Percentiles rank a stretch among this genome's conserved stretches.
Evolutionary conservation across 2,329 filamentous ascomycete genomes (phyloP).

Genomic region (Stagonosporopsis chrysanthemi): DNA sequence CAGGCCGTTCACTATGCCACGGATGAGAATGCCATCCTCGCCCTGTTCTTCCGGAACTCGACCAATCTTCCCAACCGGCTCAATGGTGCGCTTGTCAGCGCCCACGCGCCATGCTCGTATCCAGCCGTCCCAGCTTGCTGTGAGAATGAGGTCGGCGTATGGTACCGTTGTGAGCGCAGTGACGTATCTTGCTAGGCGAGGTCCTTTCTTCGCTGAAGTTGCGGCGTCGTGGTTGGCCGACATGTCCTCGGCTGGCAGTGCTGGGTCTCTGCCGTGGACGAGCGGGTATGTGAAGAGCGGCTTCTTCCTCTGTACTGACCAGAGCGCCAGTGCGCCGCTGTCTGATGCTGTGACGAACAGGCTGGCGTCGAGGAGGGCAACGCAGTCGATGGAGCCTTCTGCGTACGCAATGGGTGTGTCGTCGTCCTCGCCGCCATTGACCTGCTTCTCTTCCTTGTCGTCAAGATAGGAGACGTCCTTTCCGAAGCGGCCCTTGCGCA

Average conservation of each 20-base stretch:
- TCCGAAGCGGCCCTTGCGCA: conserved; percentile 46
- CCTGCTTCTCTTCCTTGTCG: conserved; percentile 57
- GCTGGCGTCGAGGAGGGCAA: conserved; percentile 87
- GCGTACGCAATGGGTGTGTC: conserved; percentile 57
- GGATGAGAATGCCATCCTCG: conserved; percentile 54
- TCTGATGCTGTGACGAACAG: conserved; percentile 94
- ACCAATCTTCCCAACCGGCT: conserved; percentile 73
- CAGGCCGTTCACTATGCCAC: conserved; percentile 88
- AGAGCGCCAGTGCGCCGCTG: conserved; percentile 85
- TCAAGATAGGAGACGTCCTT: conserved; percentile 37
- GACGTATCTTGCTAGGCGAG: conserved; percentile 80
- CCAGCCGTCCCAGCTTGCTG: conserved; percentile 92
- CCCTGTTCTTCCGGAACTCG: conserved; percentile 33
- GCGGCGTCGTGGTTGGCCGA: conserved; percentile 71
- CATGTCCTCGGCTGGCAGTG: conserved; percentile 70
- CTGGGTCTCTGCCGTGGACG: conserved; percentile 84
- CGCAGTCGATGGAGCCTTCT: conserved; percentile 89
- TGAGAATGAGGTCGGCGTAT: conserved; percentile 88
- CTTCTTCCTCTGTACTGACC: conserved; percentile 95
- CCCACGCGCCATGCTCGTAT: conserved; percentile 85
- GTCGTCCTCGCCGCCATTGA: conserved; percentile 50
- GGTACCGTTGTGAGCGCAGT: conserved; percentile 87
- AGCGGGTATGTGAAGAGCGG: conserved; percentile 79
- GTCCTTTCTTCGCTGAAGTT: conserved; percentile 55
- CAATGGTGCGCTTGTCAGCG: conserved; percentile 74